These are phyloP conservation scores for Diaporthe batatas DNA, from an alignment of 2,329 filamentous ascomycete genomes.

Conservation along the genomic window DNA sequence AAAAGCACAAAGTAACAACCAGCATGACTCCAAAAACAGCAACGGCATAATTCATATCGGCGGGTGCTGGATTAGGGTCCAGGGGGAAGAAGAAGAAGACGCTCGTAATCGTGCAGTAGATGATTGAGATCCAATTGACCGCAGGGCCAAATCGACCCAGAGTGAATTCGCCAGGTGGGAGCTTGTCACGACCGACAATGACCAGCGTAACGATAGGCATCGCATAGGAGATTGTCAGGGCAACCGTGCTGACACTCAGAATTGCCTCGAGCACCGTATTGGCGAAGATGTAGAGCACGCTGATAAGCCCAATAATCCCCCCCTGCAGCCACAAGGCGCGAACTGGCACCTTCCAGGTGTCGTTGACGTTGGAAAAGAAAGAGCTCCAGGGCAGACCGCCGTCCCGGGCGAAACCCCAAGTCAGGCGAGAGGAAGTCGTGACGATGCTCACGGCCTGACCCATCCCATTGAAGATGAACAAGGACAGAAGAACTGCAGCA, in stretches of 20 bases:
- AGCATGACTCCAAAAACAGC: slow-evolving; percentile 11
- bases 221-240: background rate
- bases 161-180: slow-evolving; percentile 4
- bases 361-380: slow-evolving; percentile 4
- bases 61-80: background rate
- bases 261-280: slow-evolving; percentile 17
- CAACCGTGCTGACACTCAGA: slow-evolving; percentile 2
- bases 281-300: slow-evolving; percentile 3
- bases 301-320: background rate
- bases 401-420: slow-evolving; percentile 7
- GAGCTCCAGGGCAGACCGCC: slow-evolving; percentile 4
- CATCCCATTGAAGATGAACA: slow-evolving; percentile 19
- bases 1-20: slow-evolving; percentile 4
- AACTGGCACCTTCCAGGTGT: slow-evolving; percentile 16
- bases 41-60: slow-evolving; percentile 7
- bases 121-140: background rate
- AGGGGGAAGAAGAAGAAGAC: slow-evolving; percentile 8
- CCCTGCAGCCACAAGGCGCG: slow-evolving; percentile 20
- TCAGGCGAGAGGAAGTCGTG: slow-evolving; percentile 11
- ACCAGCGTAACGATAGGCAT: background rate
- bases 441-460: slow-evolving; percentile 24
- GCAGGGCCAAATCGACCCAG: background rate
- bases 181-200: background rate
- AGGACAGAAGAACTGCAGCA: background rate
- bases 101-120: slow-evolving; percentile 11